phyloP scores from a whole-genome alignment of 208 protist species.

The Leishmania amazonensis region DNA sequence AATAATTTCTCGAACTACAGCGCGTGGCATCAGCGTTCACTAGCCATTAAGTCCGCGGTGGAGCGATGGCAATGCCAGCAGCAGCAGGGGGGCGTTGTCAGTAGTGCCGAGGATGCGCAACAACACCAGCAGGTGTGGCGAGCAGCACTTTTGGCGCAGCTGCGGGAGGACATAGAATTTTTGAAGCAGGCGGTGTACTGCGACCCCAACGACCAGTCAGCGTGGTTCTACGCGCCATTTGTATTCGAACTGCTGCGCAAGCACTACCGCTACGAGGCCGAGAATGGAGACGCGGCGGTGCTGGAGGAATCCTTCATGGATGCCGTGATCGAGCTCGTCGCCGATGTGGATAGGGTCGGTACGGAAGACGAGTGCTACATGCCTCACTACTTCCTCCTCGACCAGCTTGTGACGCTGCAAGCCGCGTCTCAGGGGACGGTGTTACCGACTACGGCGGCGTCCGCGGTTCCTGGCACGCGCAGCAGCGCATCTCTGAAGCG shows the following conservation, averaged over 20 bases:
- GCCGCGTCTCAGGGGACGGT: neutral
- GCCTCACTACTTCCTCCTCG: constrained; percentile 61
- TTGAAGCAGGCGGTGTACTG: constrained; percentile 83
- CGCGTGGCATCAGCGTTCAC: constrained; percentile 95
- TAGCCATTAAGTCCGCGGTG: constrained; percentile 50
- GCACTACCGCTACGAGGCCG: neutral
- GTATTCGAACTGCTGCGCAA: constrained; percentile 33
- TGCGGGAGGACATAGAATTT: constrained; percentile 62
- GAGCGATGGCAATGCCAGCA: constrained; percentile 14
- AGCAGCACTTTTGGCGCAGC: constrained; percentile 10
- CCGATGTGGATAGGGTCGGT: constrained; percentile 45
- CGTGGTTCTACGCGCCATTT: constrained; percentile 87
- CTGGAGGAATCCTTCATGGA: constrained; percentile 40
- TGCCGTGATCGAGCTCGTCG: constrained; percentile 50
- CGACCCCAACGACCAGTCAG: constrained; percentile 87
- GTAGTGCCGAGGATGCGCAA: neutral
- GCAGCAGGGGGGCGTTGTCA: no score
- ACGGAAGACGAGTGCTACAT: constrained; percentile 53
- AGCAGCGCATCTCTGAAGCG: constrained; percentile 10
- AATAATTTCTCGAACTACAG: constrained; percentile 98
- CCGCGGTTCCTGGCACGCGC: neutral
- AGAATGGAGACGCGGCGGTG: constrained; percentile 11
- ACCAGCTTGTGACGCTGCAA: constrained; percentile 28
- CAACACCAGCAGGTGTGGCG: neutral
- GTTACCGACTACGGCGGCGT: neutral